Conservation (phyloP, 495 filamentous ascomycete genomes). For the Penicillium arizonense region DNA sequence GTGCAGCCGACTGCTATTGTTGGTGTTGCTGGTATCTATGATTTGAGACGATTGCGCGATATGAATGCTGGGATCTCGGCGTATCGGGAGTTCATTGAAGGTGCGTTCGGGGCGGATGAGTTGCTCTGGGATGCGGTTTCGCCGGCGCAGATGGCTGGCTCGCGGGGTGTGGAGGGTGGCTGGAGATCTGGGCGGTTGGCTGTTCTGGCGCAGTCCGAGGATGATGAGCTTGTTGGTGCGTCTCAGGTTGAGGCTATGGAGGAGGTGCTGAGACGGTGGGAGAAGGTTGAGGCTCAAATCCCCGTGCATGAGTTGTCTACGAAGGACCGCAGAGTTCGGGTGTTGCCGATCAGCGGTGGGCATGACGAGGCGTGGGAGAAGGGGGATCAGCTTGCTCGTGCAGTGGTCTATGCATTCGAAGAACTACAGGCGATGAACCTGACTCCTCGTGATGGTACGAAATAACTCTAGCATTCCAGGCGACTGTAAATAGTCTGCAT, state of each 20-base stretch:
- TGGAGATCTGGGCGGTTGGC: constrained; percentile 47
- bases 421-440: constrained; percentile 31
- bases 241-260: constrained; percentile 52
- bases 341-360: constrained; percentile 49
- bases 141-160: constrained; percentile 40
- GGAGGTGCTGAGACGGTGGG: constrained; percentile 32
- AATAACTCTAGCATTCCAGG: background rate
- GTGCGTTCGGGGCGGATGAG: constrained; percentile 61
- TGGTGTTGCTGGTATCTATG: constrained; percentile 65
- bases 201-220: constrained; percentile 57
- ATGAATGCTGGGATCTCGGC: constrained; percentile 40
- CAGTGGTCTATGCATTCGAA: constrained; percentile 31
- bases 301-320: constrained; percentile 37
- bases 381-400: constrained; percentile 49
- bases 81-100: constrained; percentile 59
- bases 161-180: constrained; percentile 32
- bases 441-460: background rate
- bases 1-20: constrained; percentile 50
- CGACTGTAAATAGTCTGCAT: background rate
- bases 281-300: constrained; percentile 18
- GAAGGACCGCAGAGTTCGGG: constrained; percentile 41
- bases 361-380: constrained; percentile 63
- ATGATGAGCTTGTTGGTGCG: constrained; percentile 60
- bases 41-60: constrained; percentile 54
- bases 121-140: constrained; percentile 51